These are phyloP conservation scores for Piromyces sp. DNA, from an alignment of 192 early-diverging fungal genomes.

Conservation along the genomic window DNA sequence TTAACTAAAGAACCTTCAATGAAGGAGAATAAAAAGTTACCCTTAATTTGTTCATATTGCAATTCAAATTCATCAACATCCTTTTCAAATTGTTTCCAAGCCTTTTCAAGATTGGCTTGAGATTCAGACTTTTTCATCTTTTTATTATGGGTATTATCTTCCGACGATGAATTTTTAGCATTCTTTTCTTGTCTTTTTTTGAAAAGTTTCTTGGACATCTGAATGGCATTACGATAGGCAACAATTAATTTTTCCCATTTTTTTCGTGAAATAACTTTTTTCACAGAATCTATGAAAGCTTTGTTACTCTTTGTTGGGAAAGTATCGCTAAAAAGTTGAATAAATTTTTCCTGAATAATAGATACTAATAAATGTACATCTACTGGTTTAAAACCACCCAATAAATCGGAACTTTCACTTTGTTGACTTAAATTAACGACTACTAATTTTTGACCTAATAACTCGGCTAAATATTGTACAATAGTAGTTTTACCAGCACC, in stretches of 20 bases:
- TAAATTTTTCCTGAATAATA: constrained; percentile 68
- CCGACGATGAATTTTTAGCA: not conserved
- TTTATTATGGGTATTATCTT: constrained; percentile 10
- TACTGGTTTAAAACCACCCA: constrained; percentile 95
- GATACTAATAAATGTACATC: constrained; percentile 63
- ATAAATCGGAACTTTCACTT: constrained; percentile 76
- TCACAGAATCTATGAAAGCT: constrained; percentile 65
- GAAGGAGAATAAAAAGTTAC: constrained; percentile 76
- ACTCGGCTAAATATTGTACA: constrained; percentile 74
- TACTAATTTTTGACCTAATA: constrained; percentile 49
- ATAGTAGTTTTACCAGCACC: constrained; percentile 95
- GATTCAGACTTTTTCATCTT: constrained; percentile 12
- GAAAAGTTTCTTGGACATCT: constrained; percentile 53
- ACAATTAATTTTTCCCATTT: constrained; percentile 72
- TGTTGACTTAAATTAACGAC: constrained; percentile 98
- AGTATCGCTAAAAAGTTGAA: constrained; percentile 64
- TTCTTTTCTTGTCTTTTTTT: constrained; percentile 7
- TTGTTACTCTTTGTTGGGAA: constrained; percentile 75
- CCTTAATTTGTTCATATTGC: constrained; percentile 48
- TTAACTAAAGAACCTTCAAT: constrained; percentile 82
- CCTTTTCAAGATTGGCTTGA: constrained; percentile 4
- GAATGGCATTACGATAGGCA: constrained; percentile 55
- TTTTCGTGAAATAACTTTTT: constrained; percentile 43
- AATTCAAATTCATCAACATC: constrained; percentile 51
- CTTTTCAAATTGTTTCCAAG: constrained; percentile 59